Conservation (phyloP, 1,284 basidiomycete species). For the Abortiporus biennis region DNA sequence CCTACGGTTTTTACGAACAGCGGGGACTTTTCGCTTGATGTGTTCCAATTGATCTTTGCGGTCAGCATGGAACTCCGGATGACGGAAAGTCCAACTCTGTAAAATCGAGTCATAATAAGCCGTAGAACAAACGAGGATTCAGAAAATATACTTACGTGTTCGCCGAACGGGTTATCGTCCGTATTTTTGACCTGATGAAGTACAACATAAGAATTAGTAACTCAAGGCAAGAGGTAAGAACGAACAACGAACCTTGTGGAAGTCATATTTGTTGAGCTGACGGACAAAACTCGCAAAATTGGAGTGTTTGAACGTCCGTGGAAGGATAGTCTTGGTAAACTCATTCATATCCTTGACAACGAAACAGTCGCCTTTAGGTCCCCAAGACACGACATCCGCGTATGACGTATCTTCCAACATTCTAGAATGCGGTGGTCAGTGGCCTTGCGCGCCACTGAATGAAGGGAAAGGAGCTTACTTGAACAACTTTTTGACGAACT, state of each 20-base stretch:
- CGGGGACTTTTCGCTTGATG: constrained; percentile 89
- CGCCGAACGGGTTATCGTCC: constrained; percentile 71
- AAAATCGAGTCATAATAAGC: constrained; percentile 6
- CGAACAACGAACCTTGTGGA: constrained; percentile 70
- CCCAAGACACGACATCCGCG: constrained; percentile 80
- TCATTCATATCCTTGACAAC: constrained; percentile 99
- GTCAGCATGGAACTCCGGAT: constrained; percentile 89
- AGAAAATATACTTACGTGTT: constrained; percentile 56
- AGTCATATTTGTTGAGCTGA: constrained; percentile 98
- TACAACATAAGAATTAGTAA: background rate
- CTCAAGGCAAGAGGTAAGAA: constrained; percentile 1
- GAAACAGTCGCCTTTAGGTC: constrained; percentile 81
- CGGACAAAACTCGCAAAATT: constrained; percentile 94
- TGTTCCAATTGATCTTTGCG: constrained; percentile 82
- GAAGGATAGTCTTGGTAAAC: constrained; percentile 91
- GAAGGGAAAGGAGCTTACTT: constrained; percentile 2
- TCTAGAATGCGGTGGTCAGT: constrained; percentile 30
- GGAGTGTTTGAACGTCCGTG: constrained; percentile 94
- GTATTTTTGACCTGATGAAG: constrained; percentile 65
- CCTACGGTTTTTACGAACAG: constrained; percentile 15
- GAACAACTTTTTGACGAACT: constrained; percentile 7
- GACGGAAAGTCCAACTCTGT: constrained; percentile 92
- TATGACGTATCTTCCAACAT: constrained; percentile 84
- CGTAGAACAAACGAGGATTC: constrained; percentile 4
- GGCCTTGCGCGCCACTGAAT: background rate